Percentiles rank a stretch among this genome's conserved stretches.
Evolutionary conservation across 371 early-diverging fungal genomes (phyloP).

Genomic region (Chytridiales sp.): DNA sequence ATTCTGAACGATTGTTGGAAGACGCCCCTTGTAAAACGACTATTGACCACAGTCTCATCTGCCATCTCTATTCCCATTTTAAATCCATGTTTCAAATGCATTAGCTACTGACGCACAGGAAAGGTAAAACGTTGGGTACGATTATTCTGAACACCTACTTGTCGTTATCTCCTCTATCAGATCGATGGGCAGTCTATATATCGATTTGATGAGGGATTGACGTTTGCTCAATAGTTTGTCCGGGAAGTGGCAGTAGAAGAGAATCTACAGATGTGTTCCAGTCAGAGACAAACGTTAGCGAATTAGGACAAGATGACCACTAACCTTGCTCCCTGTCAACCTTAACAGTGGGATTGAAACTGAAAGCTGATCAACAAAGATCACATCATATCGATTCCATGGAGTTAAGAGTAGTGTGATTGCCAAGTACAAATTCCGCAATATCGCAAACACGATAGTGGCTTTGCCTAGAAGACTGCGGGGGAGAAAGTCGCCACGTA

Average conservation of each 20-base stretch:
- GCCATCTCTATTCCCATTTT: conserved; percentile 62
- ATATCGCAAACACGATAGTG: conserved; percentile 78
- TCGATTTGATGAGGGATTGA: conserved; percentile 58
- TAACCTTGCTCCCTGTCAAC: conserved; percentile 60
- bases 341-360: conserved; percentile 79
- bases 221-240: conserved; percentile 76
- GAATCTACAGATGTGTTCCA: conserved; percentile 42
- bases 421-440: conserved; percentile 74
- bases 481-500: conserved; percentile 75
- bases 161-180: conserved; percentile 83
- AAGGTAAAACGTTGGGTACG: background rate
- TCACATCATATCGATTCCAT: conserved; percentile 55
- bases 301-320: background rate
- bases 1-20: conserved; percentile 70
- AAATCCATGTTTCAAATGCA: background rate
- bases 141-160: conserved; percentile 39
- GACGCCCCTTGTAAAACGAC: conserved; percentile 80
- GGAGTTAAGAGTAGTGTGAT: conserved; percentile 24
- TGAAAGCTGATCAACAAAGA: conserved; percentile 91
- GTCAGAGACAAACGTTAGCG: background rate
- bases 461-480: conserved; percentile 65
- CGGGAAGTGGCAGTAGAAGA: conserved; percentile 97
- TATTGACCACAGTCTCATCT: conserved; percentile 87
- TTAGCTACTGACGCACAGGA: background rate
- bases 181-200: conserved; percentile 85